Base-by-base conservation (phyloP, 345 rosid species). In the Aurinia saxatilis region DNA sequence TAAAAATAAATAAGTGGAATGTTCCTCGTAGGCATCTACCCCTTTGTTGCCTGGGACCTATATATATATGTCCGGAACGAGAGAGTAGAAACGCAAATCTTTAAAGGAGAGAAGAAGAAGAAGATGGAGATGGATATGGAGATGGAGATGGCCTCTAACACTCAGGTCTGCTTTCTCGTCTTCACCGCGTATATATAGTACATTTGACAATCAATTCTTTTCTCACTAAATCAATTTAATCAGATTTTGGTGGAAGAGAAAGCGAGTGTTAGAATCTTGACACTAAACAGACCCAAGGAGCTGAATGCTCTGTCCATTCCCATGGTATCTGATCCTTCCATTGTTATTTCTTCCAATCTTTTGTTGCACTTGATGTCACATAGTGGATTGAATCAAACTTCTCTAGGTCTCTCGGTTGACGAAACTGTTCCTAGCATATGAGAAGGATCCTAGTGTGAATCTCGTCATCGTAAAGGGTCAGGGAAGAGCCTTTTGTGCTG, bases 401-500 rank as follows among this genome's bases (percentile, higher is more conserved):
- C 17, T 57, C 8, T 45, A 91, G 98, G 30, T 80, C 57, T 65
- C 82, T 75, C 80, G 76, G 35, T 72, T 88, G 27, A 23, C 75
- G 52, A 81, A 88, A 39, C 79, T 81, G 57, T 88, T 91, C 51
- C 60, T 72, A 67, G 77, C 81, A 46, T 86, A 73, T 21, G 88
- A 88, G 66, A 34, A 72, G 33, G 84, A 86, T 65, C 68, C 83
- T 37, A 67, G 67, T 62, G 96, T 86, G 63, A 81, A 82, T 62
- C 65, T 91, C 47, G 19, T 88, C 57, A 72, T 91, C 30, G 55
- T 91, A 31, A 88, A 91, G 98, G 93, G 93, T 8, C 80, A 76
- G 19, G 98, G 98, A 66, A 80, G 88, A 77, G 84, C 95, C 12
- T 88, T 91, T 50, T 88, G 81, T 67, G 89, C 88, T 5, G 95